Evolutionary conservation across 2,329 filamentous ascomycete genomes (phyloP), one percentile per base, ranked within the genome.

Genomic region (Elsinoe necatrix): DNA sequence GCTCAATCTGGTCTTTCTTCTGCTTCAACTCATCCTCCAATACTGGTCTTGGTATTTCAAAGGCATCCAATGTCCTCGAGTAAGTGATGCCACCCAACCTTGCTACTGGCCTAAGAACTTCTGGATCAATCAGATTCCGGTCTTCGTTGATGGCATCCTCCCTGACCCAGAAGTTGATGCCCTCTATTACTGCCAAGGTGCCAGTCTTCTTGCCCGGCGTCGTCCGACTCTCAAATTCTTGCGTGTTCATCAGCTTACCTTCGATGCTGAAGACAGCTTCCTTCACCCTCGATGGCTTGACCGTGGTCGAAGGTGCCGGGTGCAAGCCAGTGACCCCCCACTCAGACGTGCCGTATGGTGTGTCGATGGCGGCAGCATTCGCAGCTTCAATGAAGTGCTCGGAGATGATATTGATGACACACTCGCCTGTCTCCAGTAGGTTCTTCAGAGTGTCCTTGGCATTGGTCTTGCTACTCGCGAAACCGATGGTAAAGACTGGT

Each of bases 81-180:
- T 95, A 97, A 0, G 86, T 86, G 64, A 96, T 95, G 1, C 92
- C 92, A 23, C 92, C 92, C 21, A 96, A 66, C 35, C 92, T 81
- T 61, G 82, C 82, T 14, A 95, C 78, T 0, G 92, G 89, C 60
- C 81, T 81, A 57, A 96, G 72, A 7, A 95, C 77, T 73, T 84
- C 79, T 9, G 88, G 82, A 69, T 95, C 87, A 57, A 97, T 76
- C 41, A 88, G 64, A 62, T 83, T 89, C 66, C 77, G 80, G 7
- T 89, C 84, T 67, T 87, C 82, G 64, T 95, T 88, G 59, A 95
- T 75, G 1, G 90, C 90, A 72, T 96, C 92, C 68, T 95, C 89
- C 55, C 91, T 75, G 1, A 84, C 89, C 89, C 91, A 96, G 67
- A 96, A 95, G 25, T 85, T 78, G 31, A 87, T 84, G 0, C 89